Evolutionary conservation across 768 basidiomycete species (phyloP), one percentile per base, ranked within the genome.

Genomic region (Coprinellus micaceus): DNA sequence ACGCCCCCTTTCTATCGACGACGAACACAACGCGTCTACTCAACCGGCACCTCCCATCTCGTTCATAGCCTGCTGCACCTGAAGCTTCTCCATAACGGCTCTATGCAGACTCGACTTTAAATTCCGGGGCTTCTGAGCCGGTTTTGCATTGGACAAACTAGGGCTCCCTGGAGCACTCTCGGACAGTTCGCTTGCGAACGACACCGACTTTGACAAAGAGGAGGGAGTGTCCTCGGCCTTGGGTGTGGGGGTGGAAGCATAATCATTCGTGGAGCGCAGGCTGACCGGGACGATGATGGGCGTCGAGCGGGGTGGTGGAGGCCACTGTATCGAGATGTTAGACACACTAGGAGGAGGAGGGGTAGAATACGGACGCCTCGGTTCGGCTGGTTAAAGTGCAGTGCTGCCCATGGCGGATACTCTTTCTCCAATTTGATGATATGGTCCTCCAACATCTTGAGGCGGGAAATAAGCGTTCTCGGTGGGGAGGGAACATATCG

Each of bases 331-430:
- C 11, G n/a, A 37, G 9, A 17, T 49, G 13, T 47, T 21, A 33
- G 45, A 52, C 26, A 43, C 11, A 15, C 7, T 30, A 21, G 15
- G 25, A 24, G 36, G 39, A 40, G 36, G 47, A n/a, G 37, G 25
- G 54, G 55, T 54, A 26, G n/a, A n/a, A n/a, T 4, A 78, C 88
- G 47, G 71, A 92, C 91, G 25, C 85, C 88, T 56, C 91, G 82
- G 62, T 83, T 79, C 2, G 91, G 91, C 65, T 93, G 90, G 54
- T 88, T 91, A 67, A 92, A 92, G 65, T 92, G 90, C n/a, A 92
- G 71, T 7, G 90, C 89, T 0, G 90, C 88, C 90, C 90, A 92
- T 4, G 90, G 88, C 2, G 90, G 90, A 63, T 89, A 91, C 52
- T 91, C 89, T 63, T 82, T 88, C 67, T 93, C 90, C 1, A 93